Evolutionary conservation across 106 monocot species (phyloP).

Genomic region (Dendrobium nobile): DNA sequence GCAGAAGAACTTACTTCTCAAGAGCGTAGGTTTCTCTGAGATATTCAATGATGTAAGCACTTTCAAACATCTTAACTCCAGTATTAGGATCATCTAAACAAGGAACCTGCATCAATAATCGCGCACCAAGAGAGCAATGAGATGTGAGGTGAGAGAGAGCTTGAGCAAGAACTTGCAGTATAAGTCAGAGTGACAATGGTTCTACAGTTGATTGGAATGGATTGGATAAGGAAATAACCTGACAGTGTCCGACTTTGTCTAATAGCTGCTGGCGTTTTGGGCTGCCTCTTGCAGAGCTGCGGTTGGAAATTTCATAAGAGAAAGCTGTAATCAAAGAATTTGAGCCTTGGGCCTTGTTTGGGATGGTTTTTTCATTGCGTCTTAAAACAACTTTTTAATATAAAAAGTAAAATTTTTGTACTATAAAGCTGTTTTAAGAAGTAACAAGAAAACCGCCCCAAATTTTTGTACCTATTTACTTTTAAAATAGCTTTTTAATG

Average conservation of each 20-base stretch:
- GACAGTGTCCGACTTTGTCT: constrained; percentile 67
- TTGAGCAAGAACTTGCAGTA: not conserved
- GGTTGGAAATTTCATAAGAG: constrained; percentile 7
- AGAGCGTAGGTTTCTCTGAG: constrained; percentile 60
- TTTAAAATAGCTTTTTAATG: too few relatives aligned
- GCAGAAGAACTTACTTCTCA: not conserved
- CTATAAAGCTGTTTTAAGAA: too few relatives aligned
- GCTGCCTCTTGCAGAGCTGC: constrained; percentile 82
- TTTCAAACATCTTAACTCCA: constrained; percentile 91
- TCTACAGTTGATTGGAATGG: not conserved
- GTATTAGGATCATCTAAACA: constrained; percentile 92
- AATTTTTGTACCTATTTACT: too few relatives aligned
- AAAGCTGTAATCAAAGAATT: not conserved
- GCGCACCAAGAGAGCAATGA: not conserved
- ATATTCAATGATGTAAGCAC: constrained; percentile 83
- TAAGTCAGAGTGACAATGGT: not conserved
- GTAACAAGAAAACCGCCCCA: too few relatives aligned
- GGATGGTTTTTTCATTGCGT: too few relatives aligned
- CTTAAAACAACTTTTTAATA: too few relatives aligned
- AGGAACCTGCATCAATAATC: constrained; percentile 46
- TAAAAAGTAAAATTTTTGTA: too few relatives aligned
- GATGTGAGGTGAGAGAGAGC: not conserved
- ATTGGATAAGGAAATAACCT: constrained; percentile 30
- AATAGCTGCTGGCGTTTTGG: constrained; percentile 69
- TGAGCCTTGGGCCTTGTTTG: too few relatives aligned